Evolutionary conservation across 257 asterid genomes (phyloP).

Genomic region (Penstemon newberryi): DNA sequence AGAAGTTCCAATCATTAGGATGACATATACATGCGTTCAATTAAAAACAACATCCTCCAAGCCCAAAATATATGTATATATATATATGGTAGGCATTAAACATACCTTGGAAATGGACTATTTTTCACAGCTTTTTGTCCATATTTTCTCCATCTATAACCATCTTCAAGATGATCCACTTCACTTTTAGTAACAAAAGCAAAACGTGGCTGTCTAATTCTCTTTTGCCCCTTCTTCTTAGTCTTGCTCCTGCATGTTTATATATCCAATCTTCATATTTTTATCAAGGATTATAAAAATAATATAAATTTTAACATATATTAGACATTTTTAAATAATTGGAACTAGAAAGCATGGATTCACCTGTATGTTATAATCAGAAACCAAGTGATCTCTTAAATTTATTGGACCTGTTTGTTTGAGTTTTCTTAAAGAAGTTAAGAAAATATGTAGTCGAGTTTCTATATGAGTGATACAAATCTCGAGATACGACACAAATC

Average conservation of each 20-base stretch:
- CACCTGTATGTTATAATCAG: background rate
- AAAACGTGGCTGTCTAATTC: constrained; percentile 64
- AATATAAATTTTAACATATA: background rate
- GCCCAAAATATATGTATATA: background rate
- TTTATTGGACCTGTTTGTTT: background rate
- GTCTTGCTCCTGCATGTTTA: constrained; percentile 55
- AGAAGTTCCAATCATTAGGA: too few species aligned
- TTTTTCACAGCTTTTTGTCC: constrained; percentile 89
- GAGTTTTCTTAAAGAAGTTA: too few species aligned
- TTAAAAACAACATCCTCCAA: background rate
- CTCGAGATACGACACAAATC: too few species aligned
- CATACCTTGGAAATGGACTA: constrained; percentile 75
- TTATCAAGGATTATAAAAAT: background rate
- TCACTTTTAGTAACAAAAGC: constrained; percentile 92
- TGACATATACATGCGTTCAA: too few species aligned
- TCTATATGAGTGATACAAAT: too few species aligned
- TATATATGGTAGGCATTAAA: background rate
- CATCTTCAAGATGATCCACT: constrained; percentile 88
- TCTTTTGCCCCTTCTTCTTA: constrained; percentile 65
- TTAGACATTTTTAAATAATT: background rate
- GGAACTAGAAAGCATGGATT: background rate
- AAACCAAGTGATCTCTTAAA: background rate
- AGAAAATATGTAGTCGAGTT: background rate
- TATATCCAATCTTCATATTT: background rate
- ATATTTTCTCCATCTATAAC: constrained; percentile 89